Evolutionary conservation across 495 filamentous ascomycete species (phyloP), one percentile per base, ranked within the genome.

Genomic region (Podospora didyma): DNA sequence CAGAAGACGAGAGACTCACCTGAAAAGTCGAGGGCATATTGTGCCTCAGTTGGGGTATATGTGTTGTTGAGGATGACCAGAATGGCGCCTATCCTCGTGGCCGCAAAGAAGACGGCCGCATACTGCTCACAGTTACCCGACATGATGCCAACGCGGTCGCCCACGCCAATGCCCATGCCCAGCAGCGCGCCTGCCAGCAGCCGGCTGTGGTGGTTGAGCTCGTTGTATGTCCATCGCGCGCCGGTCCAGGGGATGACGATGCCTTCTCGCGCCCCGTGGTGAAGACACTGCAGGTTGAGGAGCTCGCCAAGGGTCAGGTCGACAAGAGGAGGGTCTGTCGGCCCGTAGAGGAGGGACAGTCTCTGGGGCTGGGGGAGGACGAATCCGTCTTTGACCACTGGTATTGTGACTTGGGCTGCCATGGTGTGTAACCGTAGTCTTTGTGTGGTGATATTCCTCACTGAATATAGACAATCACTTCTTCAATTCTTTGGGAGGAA

Each of bases 41-140:
- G 73, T 3, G 83, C 76, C 65, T 89, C 86, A 14, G 75, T 78
- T 0, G 81, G 75, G 22, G 85, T 89, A 62, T 89, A 88, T 0
- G 84, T 89, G 70, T 86, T 87, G 70, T 89, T 88, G 60, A 88
- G 70, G 26, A 87, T 86, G 5, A 89, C 85, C 45, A 87, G 66
- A 20, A 86, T 82, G 26, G 82, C 84, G 16, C 85, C 85, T n/a
- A 89, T 81, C 16, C 81, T 73, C 2, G 82, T 78, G 26, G 83
- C 82, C 1, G 84, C 85, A 56, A 89, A 89, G 72, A 89, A 86
- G 17, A 88, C 74, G 0, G 82, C 76, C 31, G 84, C 83, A 61
- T 87, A 89, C 67, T 85, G 81, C 61, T 86, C 84, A 64, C 84
- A 88, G 64, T 89, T 88, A 3, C 86, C 86, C 2, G 84, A 82